phyloP scores from a whole-genome alignment of 768 basidiomycete species.

The Naganishia randhawae region DNA sequence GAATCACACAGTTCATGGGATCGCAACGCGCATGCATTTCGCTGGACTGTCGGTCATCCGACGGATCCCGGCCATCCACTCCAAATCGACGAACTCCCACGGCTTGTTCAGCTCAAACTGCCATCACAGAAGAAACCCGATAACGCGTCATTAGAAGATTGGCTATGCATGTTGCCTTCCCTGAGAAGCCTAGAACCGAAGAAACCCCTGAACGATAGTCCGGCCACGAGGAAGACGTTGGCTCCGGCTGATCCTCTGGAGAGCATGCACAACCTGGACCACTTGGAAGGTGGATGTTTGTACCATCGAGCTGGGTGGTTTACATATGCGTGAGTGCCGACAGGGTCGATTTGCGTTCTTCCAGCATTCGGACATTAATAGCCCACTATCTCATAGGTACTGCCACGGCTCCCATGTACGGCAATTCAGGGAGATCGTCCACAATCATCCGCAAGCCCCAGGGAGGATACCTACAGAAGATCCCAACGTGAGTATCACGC shows the following conservation, averaged over 20 bases:
- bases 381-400: conserved; percentile 32
- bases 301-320: conserved; percentile 45
- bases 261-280: conserved; percentile 40
- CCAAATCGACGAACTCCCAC: not conserved
- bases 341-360: not conserved
- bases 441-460: conserved; percentile 62
- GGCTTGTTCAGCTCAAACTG: not conserved
- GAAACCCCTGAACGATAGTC: not conserved
- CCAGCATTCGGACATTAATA: no score
- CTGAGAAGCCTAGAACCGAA: conserved; percentile 21
- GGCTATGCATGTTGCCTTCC: conserved; percentile 45
- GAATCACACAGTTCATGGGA: conserved; percentile 7
- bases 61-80: not conserved
- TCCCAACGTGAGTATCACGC: conserved; percentile 59
- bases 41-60: no score
- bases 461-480: conserved; percentile 82
- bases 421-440: conserved; percentile 82
- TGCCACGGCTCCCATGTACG: conserved; percentile 90
- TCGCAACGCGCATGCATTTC: not conserved
- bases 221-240: not conserved
- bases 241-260: conserved; percentile 36
- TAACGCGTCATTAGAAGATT: conserved; percentile 24
- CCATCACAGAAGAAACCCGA: not conserved
- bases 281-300: conserved; percentile 44
- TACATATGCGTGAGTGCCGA: conserved; percentile 23